Percentiles rank a stretch among this genome's conserved stretches.
These are phyloP conservation scores for Suhomyces sp. DNA, from an alignment of 805 yeast species.

Conservation along the genomic window DNA sequence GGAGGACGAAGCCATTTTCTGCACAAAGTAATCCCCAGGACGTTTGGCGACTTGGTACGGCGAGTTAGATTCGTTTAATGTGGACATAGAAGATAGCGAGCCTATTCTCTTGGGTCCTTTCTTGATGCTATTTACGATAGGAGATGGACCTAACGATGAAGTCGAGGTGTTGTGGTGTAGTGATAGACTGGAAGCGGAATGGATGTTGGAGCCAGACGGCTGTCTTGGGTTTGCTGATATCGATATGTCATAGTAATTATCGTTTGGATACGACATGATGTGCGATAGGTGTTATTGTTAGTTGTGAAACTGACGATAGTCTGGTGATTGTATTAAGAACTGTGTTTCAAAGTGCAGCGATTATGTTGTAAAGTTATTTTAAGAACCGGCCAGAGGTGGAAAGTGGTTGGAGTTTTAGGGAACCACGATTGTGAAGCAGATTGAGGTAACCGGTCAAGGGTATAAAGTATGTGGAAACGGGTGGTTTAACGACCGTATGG, in stretches of 20 bases:
- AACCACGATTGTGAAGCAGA: neutral
- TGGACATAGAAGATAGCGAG: slow-evolving; percentile 22
- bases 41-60: slow-evolving; percentile 19
- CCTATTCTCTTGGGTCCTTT: slow-evolving; percentile 27
- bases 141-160: neutral
- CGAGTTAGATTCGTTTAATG: slow-evolving; percentile 13
- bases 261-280: slow-evolving; percentile 11
- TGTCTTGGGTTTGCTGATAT: slow-evolving; percentile 5
- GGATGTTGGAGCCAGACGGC: neutral
- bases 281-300: neutral
- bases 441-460: neutral
- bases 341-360: neutral
- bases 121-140: slow-evolving; percentile 11
- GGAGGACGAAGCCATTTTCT: slow-evolving; percentile 23
- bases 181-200: slow-evolving; percentile 2
- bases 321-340: neutral
- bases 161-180: slow-evolving; percentile 4
- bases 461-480: neutral
- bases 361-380: neutral
- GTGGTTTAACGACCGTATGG: neutral
- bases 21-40: slow-evolving; percentile 41
- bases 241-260: slow-evolving; percentile 27
- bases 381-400: neutral
- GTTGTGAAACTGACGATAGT: neutral
- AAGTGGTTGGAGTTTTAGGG: neutral